Conservation (phyloP, 495 filamentous ascomycete species). For the Penicillium dipodomyicola region DNA sequence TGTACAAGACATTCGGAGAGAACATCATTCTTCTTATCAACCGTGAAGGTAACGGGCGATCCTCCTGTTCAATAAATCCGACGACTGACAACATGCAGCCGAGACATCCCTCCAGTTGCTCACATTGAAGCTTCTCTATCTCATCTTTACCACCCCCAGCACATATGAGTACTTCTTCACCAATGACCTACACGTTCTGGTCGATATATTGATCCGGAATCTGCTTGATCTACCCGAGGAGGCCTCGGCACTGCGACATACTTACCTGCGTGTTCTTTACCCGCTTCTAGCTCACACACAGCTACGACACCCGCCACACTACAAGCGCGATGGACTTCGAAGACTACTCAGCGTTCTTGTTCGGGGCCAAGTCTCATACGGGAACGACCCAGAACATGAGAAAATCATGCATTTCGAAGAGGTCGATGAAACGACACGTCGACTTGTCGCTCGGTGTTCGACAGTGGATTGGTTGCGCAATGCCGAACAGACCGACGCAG, state of each 20-base stretch:
- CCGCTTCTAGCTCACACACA: conserved; percentile 90
- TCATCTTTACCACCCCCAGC: conserved; percentile 84
- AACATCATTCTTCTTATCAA: conserved; percentile 97
- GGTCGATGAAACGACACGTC: conserved; percentile 82
- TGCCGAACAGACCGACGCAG: conserved; percentile 21
- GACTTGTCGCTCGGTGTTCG: conserved; percentile 77
- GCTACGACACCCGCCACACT: conserved; percentile 76
- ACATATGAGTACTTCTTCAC: conserved; percentile 99
- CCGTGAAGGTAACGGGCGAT: conserved; percentile 66
- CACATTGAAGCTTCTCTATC: conserved; percentile 91
- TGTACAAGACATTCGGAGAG: conserved; percentile 93
- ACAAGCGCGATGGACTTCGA: conserved; percentile 85
- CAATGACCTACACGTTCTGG: conserved; percentile 89
- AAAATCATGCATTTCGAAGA: conserved; percentile 81
- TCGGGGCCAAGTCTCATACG: conserved; percentile 37
- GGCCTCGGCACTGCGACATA: conserved; percentile 77
- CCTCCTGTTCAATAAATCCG: conserved; percentile 1
- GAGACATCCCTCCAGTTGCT: conserved; percentile 91
- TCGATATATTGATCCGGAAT: conserved; percentile 96
- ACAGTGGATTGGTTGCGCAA: conserved; percentile 78
- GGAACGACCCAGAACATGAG: conserved; percentile 33
- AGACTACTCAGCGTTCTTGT: conserved; percentile 68
- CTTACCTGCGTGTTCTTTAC: conserved; percentile 94
- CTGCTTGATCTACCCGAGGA: conserved; percentile 87
- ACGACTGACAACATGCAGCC: conserved; percentile 37